Evolutionary conservation across 345 rosid genomes (phyloP).

Genomic region (Rhodamnia rubescens): DNA sequence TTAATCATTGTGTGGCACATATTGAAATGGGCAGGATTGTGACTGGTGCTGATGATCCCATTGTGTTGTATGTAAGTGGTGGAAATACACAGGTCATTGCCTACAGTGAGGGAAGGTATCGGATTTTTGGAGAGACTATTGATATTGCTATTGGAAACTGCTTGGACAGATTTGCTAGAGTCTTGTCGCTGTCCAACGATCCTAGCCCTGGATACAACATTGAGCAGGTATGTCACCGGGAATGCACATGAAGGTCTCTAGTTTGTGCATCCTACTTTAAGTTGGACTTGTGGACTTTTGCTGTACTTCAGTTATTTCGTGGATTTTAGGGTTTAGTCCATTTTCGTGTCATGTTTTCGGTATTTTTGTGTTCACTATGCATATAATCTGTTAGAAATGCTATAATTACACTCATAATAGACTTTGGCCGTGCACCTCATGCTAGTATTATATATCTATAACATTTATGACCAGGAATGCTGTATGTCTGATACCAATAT

Average conservation of each 20-base stretch:
- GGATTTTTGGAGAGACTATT: slow-evolving; percentile 93
- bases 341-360: background rate
- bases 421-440: background rate
- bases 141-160: slow-evolving; percentile 99
- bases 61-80: slow-evolving; percentile 93
- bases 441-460: background rate
- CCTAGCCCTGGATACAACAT: slow-evolving; percentile 99
- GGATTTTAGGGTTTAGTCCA: background rate
- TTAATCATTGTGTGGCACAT: slow-evolving; percentile 96
- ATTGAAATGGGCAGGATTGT: slow-evolving; percentile 98
- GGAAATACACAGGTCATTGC: slow-evolving; percentile 99
- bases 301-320: background rate
- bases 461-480: background rate
- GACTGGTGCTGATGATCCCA: slow-evolving; percentile 89
- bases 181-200: slow-evolving; percentile 82
- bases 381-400: background rate
- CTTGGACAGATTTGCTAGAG: slow-evolving; percentile 91
- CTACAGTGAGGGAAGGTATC: slow-evolving; percentile 83
- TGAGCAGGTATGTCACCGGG: slow-evolving; percentile 52
- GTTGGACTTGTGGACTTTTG: background rate
- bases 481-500: background rate
- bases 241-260: background rate
- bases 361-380: background rate
- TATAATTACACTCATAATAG: background rate
- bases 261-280: background rate